These are phyloP conservation scores for Picea mariana DNA, from an alignment of 83 land plant genomes.

Conservation along the genomic window DNA sequence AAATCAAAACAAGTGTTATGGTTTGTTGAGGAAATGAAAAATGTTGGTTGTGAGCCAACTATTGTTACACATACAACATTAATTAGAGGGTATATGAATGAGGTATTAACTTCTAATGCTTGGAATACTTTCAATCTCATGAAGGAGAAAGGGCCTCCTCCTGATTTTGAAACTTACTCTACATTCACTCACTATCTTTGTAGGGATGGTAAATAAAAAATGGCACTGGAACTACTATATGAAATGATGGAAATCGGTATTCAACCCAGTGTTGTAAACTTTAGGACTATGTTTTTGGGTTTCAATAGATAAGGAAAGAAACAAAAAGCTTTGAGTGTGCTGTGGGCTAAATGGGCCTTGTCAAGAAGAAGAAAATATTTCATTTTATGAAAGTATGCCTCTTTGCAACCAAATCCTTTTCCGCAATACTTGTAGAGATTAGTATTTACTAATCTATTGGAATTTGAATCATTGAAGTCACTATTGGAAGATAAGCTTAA, in stretches of 20 bases:
- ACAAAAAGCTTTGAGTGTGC: conserved; percentile 10
- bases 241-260: conserved; percentile 31
- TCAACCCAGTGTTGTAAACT: too few relatives aligned
- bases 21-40: neutral
- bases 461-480: neutral
- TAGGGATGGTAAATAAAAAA: conserved; percentile 47
- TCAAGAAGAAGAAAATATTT: conserved; percentile 22
- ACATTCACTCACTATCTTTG: conserved; percentile 46
- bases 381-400: neutral
- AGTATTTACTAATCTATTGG: neutral
- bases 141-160: conserved; percentile 9
- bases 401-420: neutral
- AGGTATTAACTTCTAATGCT: too few relatives aligned
- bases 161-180: conserved; percentile 57
- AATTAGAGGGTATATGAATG: too few relatives aligned
- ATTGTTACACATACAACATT: too few relatives aligned
- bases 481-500: neutral
- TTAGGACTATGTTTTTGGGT: too few relatives aligned
- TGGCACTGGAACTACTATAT: conserved; percentile 38
- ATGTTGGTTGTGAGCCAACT: too few relatives aligned
- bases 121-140: too few relatives aligned
- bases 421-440: neutral
- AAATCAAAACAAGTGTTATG: conserved; percentile 29
- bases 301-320: too few relatives aligned
- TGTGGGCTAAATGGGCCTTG: conserved; percentile 34